Percentiles rank a stretch among this genome's conserved stretches.
phyloP scores from a whole-genome alignment of 306 rosid species.

The Sicyos edulis region DNA sequence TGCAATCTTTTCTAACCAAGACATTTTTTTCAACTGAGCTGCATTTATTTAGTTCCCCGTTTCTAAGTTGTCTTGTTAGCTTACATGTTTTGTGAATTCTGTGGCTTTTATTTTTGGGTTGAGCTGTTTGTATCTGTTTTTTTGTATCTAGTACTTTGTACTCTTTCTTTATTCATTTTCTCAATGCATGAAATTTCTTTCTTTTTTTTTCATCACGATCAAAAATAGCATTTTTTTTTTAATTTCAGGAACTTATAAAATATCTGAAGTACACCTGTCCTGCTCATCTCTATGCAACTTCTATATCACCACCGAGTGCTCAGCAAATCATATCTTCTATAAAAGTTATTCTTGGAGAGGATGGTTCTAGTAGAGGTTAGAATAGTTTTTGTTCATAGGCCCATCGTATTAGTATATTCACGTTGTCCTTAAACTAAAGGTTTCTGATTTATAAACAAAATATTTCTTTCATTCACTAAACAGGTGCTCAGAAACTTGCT shows the following conservation, averaged over 20 bases:
- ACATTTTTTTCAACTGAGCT: no score
- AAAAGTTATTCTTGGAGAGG: constrained; percentile 70
- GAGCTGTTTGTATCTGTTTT: no score
- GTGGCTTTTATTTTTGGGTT: no score
- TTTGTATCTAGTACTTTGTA: no score
- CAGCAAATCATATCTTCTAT: constrained; percentile 80
- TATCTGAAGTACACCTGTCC: constrained; percentile 76
- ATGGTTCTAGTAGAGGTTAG: constrained; percentile 84
- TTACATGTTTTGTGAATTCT: no score
- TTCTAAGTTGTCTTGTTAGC: no score
- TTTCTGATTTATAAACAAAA: background rate
- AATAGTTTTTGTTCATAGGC: background rate
- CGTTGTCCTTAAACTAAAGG: background rate
- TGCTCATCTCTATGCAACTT: constrained; percentile 88
- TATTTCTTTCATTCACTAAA: constrained; percentile 4
- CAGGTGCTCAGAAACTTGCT: constrained; percentile 86
- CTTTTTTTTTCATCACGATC: background rate
- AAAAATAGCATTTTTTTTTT: background rate
- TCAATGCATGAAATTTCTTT: no score
- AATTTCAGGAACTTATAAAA: constrained; percentile 64
- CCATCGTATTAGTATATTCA: background rate
- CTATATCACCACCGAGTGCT: constrained; percentile 91
- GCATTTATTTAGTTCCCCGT: no score
- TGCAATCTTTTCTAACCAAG: no score
- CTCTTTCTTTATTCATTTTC: no score